Conservation (phyloP, 139 green algal species). For the Picochlorum sp. region DNA sequence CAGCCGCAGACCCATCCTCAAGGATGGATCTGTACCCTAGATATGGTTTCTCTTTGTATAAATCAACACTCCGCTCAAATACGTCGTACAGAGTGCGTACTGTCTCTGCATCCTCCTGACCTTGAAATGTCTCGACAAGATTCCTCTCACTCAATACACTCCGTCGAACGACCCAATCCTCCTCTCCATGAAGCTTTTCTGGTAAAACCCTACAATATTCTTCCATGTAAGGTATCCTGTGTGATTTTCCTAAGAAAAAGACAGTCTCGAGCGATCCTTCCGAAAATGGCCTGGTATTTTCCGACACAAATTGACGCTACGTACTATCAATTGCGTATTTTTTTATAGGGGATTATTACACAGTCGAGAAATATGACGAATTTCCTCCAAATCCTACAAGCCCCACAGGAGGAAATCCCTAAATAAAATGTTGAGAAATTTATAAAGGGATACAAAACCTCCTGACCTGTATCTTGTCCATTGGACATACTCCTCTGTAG, state of each 20-base stretch:
- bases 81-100: constrained; percentile 88
- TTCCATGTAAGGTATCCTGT: not conserved
- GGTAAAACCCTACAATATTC: constrained; percentile 49
- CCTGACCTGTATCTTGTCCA: too few relatives aligned
- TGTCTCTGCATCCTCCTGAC: constrained; percentile 51
- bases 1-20: constrained; percentile 22
- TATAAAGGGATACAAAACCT: too few relatives aligned
- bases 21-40: constrained; percentile 34
- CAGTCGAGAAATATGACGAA: too few relatives aligned
- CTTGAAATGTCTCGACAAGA: constrained; percentile 64
- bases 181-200: constrained; percentile 57
- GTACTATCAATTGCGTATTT: too few relatives aligned
- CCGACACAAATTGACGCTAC: too few relatives aligned
- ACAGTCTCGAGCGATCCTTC: too few relatives aligned
- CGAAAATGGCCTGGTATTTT: too few relatives aligned
- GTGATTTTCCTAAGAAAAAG: not conserved
- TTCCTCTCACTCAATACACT: constrained; percentile 49
- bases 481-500: too few relatives aligned
- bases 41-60: constrained; percentile 53
- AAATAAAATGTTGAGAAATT: too few relatives aligned
- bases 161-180: constrained; percentile 67
- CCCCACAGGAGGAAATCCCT: too few relatives aligned
- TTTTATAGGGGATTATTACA: too few relatives aligned
- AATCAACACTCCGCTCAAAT: constrained; percentile 57
- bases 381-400: too few relatives aligned